A percentile compares a stretch with the other conserved stretches of the same genome.
Conservation (phyloP, 2,329 filamentous ascomycete species). For the Diplodia intermedia region DNA sequence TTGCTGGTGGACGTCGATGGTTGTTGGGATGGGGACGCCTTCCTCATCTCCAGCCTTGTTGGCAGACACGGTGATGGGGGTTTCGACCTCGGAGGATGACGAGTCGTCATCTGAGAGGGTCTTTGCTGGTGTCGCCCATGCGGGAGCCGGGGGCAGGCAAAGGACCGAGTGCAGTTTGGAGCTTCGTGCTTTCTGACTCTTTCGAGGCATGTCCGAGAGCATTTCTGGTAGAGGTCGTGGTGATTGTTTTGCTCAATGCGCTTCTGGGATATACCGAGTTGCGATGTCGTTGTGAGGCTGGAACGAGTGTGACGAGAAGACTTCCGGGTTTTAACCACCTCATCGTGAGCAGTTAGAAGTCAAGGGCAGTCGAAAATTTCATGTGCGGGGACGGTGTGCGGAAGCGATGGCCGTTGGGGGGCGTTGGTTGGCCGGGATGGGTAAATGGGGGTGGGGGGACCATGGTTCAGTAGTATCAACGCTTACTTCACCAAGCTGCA, state of each 20-base stretch:
- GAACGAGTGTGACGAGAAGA: background rate
- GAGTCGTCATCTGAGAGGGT: background rate
- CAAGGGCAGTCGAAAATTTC: background rate
- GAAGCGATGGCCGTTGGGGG: background rate
- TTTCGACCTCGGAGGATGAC: background rate
- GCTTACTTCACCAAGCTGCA: background rate
- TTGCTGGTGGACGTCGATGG: background rate
- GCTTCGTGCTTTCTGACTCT: background rate
- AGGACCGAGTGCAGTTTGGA: background rate
- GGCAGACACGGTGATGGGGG: background rate
- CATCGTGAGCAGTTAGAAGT: background rate
- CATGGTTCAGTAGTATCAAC: conserved; percentile 4
- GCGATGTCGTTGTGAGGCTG: background rate
- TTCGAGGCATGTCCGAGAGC: background rate
- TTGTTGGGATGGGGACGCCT: background rate
- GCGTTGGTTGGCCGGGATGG: background rate
- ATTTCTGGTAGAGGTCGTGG: background rate
- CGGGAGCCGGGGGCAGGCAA: background rate
- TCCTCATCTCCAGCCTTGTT: too few species aligned
- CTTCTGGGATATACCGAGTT: too few species aligned
- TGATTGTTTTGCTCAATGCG: background rate
- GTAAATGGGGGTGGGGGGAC: background rate
- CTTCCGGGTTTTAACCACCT: background rate
- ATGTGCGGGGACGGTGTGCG: background rate
- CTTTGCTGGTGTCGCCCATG: background rate